Evolutionary conservation across 2,329 filamentous ascomycete genomes (phyloP).

Genomic region (Ascochyta rabiei): DNA sequence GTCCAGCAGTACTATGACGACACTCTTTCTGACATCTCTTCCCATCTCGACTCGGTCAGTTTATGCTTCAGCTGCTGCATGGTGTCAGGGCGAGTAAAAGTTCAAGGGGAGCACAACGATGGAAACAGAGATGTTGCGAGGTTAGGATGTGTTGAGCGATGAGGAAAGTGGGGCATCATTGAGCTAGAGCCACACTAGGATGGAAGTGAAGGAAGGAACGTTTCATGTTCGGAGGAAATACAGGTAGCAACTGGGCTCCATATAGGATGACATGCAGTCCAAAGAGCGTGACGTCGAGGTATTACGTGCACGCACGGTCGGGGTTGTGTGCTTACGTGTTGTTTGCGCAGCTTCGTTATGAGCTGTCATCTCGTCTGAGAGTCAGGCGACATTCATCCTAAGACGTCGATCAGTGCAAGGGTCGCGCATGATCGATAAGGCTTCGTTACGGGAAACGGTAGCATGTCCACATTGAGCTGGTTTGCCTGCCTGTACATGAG

Average conservation of each 20-base stretch:
- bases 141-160: background rate
- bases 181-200: constrained; percentile 1
- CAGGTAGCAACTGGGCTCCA: background rate
- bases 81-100: background rate
- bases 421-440: constrained; percentile 5
- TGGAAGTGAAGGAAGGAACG: constrained; percentile 3
- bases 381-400: constrained; percentile 11
- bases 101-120: background rate
- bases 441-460: constrained; percentile 2
- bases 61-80: background rate
- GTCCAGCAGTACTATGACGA: background rate
- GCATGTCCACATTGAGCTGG: background rate
- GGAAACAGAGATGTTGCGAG: background rate
- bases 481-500: background rate
- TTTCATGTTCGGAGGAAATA: background rate
- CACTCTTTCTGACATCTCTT: background rate
- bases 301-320: background rate
- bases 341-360: constrained; percentile 1
- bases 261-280: too few species aligned
- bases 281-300: background rate
- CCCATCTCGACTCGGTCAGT: background rate
- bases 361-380: constrained; percentile 5
- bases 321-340: background rate
- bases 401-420: constrained; percentile 5
- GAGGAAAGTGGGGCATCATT: constrained; percentile 1